Evolutionary conservation across 1,284 basidiomycete genomes (phyloP), one percentile per base, ranked within the genome.

Genomic region (Fomitiporia mediterranea): DNA sequence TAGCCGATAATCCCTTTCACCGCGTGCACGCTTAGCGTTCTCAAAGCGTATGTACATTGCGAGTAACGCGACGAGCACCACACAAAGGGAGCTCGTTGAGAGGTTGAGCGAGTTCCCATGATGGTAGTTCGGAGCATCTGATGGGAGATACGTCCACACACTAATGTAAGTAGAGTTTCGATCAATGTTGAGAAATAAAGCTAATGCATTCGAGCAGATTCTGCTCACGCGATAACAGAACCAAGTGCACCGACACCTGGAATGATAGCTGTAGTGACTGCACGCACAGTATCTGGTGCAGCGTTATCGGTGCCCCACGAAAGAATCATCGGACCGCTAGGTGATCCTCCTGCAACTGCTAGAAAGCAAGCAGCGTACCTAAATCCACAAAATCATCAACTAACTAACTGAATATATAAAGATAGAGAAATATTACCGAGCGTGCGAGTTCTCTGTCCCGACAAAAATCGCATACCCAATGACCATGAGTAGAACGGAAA

Each of bases 21-120:
- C 74, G 43, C 70, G 66, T 37, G 66, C 69, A 2, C 74, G 68
- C 57, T 73, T 74, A 19, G 57, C 64, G 52, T 77, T 78, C 59
- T 78, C 75, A 64, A 63, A 64, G 1, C 61, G 65, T 40, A 76
- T 66, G 56, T 76, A 77, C 1, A 70, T 1, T 35, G 65, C 65
- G n/a, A 64, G 65, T 11, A 69, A 13, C 9, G 68, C 51, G 4
- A 68, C 66, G 0, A 76, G 60, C 2, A 72, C 28, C 43, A 67
- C 71, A 7, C 66, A 65, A 0, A 65, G 55, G 35, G 64, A 63
- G 23, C 67, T 70, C 4, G 74, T 72, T 1, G 67, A 70, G 7
- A 76, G 67, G 60, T 76, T 76, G 35, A 77, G 66, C 2, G 70
- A 68, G 62, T 76, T 76, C 11, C 74, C 76, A 25, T 72, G 71